These are phyloP conservation scores for Myxozyma geophila DNA, from an alignment of 805 yeast genomes.

Conservation along the genomic window DNA sequence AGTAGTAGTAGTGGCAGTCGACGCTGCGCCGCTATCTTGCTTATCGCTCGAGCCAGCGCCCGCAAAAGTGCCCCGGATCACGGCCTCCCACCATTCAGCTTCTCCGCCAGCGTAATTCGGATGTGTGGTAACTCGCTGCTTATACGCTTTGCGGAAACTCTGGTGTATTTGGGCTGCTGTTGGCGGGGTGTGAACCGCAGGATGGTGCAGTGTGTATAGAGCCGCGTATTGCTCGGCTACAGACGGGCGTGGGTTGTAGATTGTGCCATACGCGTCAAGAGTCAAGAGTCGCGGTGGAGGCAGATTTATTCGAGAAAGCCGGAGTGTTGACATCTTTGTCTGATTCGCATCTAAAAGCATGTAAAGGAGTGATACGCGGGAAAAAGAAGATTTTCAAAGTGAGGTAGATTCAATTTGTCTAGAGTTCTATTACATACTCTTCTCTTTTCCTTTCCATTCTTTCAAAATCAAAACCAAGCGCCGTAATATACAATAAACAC, in stretches of 20 bases:
- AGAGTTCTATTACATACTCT: background rate
- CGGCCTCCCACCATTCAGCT: conserved; percentile 30
- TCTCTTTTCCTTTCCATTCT: background rate
- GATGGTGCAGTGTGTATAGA: conserved; percentile 9
- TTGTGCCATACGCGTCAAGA: conserved; percentile 34
- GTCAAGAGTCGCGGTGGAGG: conserved; percentile 26
- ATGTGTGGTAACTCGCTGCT: conserved; percentile 6
- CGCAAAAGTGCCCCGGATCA: conserved; percentile 22
- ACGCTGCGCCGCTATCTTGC: background rate
- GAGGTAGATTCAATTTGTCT: background rate
- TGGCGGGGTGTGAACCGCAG: background rate
- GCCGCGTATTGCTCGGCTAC: conserved; percentile 27
- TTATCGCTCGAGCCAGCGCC: background rate
- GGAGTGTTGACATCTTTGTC: background rate
- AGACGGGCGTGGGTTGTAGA: conserved; percentile 28
- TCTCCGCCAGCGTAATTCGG: conserved; percentile 33
- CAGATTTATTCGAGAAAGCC: conserved; percentile 4
- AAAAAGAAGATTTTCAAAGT: background rate
- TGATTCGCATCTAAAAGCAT: background rate
- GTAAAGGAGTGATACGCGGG: background rate
- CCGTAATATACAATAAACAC: background rate
- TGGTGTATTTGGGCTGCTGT: background rate
- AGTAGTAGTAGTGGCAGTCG: too few relatives aligned
- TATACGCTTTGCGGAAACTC: conserved; percentile 17
- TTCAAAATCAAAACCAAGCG: background rate